Percentiles rank a stretch among this genome's conserved stretches.
These are phyloP conservation scores for Kazachstania sp. DNA, from an alignment of 1,139 yeast genomes.

Conservation along the genomic window DNA sequence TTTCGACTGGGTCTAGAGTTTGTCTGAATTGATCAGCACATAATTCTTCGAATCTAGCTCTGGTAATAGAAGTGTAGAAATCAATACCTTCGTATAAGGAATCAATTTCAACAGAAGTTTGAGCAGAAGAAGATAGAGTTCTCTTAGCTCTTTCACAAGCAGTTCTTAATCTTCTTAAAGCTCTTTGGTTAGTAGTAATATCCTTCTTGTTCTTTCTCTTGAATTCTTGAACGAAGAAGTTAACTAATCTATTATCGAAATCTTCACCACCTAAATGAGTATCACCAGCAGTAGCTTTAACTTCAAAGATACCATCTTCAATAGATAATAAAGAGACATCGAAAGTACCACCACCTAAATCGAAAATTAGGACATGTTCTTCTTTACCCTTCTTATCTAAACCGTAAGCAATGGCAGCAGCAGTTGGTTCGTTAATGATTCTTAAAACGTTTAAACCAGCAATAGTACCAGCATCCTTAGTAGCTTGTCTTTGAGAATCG, in stretches of 20 bases:
- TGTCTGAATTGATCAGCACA: conserved; percentile 80
- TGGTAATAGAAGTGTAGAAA: conserved; percentile 72
- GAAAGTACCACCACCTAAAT: conserved; percentile 99
- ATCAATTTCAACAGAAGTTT: conserved; percentile 83
- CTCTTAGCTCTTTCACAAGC: conserved; percentile 93
- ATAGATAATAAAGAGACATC: conserved; percentile 94
- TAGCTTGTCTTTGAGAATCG: conserved; percentile 98
- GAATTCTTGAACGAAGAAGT: conserved; percentile 72
- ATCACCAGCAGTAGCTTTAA: conserved; percentile 99
- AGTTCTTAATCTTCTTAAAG: conserved; percentile 80
- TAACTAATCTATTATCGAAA: conserved; percentile 74
- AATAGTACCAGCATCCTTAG: conserved; percentile 98
- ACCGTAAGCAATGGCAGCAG: conserved; percentile 99
- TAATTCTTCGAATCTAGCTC: conserved; percentile 87
- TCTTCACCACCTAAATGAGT: conserved; percentile 66
- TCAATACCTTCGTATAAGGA: conserved; percentile 93
- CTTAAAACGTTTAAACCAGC: conserved; percentile 95
- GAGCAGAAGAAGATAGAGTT: conserved; percentile 78
- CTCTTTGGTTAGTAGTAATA: conserved; percentile 67
- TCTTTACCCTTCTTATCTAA: conserved; percentile 84
- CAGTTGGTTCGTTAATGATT: conserved; percentile 97
- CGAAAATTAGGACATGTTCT: conserved; percentile 88
- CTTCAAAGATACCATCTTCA: conserved; percentile 98
- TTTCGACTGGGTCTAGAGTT: conserved; percentile 77
- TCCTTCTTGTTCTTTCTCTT: conserved; percentile 79